These are phyloP conservation scores for Oryza rufipogon DNA, from an alignment of 176 grass and related monocot species.

Conservation along the genomic window DNA sequence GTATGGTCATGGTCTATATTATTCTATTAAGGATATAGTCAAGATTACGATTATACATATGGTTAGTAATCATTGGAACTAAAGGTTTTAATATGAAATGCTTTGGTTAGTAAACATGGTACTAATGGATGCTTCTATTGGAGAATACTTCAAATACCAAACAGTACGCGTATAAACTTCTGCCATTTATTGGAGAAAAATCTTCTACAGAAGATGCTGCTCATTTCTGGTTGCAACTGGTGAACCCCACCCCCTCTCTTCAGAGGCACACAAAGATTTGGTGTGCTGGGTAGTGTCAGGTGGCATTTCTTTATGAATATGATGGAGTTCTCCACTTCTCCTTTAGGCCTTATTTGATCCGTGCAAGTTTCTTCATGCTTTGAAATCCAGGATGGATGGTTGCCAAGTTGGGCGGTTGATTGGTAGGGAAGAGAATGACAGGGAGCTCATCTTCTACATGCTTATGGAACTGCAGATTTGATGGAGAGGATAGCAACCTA, in stretches of 20 bases:
- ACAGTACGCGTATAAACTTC: background rate
- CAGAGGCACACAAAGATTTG: constrained; percentile 40
- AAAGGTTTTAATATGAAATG: constrained; percentile 24
- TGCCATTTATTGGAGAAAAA: constrained; percentile 2
- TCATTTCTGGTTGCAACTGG: constrained; percentile 32
- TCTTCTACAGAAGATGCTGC: background rate
- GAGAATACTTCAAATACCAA: constrained; percentile 20
- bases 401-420: constrained; percentile 31
- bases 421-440: constrained; percentile 38
- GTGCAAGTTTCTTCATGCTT: constrained; percentile 72
- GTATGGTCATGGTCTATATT: constrained; percentile 16
- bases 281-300: constrained; percentile 22
- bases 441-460: constrained; percentile 34
- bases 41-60: background rate
- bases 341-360: constrained; percentile 48
- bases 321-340: constrained; percentile 33
- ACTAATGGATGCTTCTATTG: constrained; percentile 24
- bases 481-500: constrained; percentile 16
- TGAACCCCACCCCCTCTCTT: constrained; percentile 23
- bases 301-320: constrained; percentile 21
- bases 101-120: constrained; percentile 31
- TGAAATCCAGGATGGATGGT: constrained; percentile 49
- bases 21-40: background rate
- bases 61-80: background rate
- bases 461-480: constrained; percentile 32